Evolutionary conservation across 108 stramenopile species (phyloP).

Genomic region (Nitzschia sp.): DNA sequence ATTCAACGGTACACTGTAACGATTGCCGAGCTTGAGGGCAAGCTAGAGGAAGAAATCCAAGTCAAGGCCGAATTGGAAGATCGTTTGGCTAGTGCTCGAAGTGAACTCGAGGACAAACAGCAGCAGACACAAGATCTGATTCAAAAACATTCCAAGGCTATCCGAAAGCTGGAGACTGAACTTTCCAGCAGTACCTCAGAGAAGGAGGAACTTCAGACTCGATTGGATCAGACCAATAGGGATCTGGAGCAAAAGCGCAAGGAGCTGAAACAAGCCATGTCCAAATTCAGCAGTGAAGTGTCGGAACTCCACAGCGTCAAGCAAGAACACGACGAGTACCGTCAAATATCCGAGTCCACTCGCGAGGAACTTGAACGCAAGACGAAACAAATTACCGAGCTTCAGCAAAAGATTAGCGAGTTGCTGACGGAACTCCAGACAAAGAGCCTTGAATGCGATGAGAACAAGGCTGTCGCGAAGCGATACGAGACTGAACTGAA

Average conservation of each 20-base stretch:
- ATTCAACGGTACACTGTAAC: slow-evolving; percentile 34
- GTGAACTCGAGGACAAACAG: slow-evolving; percentile 42
- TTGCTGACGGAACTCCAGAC: slow-evolving; percentile 22
- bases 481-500: slow-evolving; percentile 36
- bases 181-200: slow-evolving; percentile 14
- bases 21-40: slow-evolving; percentile 42
- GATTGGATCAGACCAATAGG: slow-evolving; percentile 31
- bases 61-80: slow-evolving; percentile 34
- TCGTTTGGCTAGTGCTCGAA: slow-evolving; percentile 31
- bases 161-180: slow-evolving; percentile 23
- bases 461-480: slow-evolving; percentile 21
- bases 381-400: slow-evolving; percentile 27
- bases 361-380: slow-evolving; percentile 25
- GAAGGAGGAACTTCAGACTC: slow-evolving; percentile 24
- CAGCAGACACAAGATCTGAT: slow-evolving; percentile 37
- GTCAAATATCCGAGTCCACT: slow-evolving; percentile 21
- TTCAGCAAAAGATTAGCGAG: slow-evolving; percentile 26
- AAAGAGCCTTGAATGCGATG: slow-evolving; percentile 26
- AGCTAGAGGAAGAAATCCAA: slow-evolving; percentile 44
- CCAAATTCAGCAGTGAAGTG: slow-evolving; percentile 25
- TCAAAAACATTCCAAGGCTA: slow-evolving; percentile 27
- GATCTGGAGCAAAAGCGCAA: slow-evolving; percentile 42
- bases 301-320: slow-evolving; percentile 29
- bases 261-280: slow-evolving; percentile 27
- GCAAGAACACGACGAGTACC: slow-evolving; percentile 30